A percentile compares a stretch with the other conserved stretches of the same genome.
phyloP scores from a whole-genome alignment of 495 filamentous ascomycete genomes.

The Penicillium roqueforti region DNA sequence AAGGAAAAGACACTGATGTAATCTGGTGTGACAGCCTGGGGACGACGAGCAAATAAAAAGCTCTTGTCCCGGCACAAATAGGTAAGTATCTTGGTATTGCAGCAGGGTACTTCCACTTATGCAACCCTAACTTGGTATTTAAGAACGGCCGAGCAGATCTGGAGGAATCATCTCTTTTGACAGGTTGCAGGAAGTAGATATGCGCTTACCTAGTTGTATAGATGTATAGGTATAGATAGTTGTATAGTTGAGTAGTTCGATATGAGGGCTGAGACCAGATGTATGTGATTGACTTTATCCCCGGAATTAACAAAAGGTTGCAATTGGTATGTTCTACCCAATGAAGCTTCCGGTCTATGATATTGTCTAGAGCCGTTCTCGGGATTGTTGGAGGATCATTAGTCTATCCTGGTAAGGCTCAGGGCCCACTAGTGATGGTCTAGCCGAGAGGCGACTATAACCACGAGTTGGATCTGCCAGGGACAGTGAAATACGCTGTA shows the following conservation, averaged over 20 bases:
- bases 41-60: constrained; percentile 4
- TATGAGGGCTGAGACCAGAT: too few relatives aligned
- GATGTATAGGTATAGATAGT: too few relatives aligned
- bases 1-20: constrained; percentile 11
- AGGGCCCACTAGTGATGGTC: constrained; percentile 17
- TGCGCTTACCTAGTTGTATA: too few relatives aligned
- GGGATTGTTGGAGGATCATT: background rate
- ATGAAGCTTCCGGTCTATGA: background rate
- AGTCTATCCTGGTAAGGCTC: constrained; percentile 9
- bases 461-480: constrained; percentile 41
- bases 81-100: constrained; percentile 3
- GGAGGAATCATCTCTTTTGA: background rate
- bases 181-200: background rate
- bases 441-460: constrained; percentile 7
- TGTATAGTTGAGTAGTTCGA: background rate
- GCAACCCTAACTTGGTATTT: background rate
- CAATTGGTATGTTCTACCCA: constrained; percentile 12
- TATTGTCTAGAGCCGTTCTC: background rate
- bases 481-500: constrained; percentile 27
- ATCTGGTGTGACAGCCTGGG: constrained; percentile 7
- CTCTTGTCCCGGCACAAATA: constrained; percentile 1
- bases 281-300: background rate
- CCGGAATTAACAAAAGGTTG: background rate
- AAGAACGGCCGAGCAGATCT: background rate
- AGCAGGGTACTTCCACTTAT: background rate